Evolutionary conservation across 768 basidiomycete species (phyloP).

Genomic region (Collybia nuda): DNA sequence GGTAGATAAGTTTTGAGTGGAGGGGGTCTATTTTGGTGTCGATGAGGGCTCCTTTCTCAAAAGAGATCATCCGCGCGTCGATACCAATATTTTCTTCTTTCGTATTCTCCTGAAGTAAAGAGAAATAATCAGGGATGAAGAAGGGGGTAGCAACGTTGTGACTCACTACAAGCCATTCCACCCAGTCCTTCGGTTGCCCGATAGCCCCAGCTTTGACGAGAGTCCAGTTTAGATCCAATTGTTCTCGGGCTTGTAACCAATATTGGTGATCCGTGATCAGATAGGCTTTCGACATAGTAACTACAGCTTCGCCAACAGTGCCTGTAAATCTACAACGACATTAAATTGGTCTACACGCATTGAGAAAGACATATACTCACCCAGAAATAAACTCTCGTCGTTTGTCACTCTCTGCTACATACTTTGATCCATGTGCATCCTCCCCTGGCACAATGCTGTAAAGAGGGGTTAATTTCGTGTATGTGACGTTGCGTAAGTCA

Average conservation of each 20-base stretch:
- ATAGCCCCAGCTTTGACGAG: constrained; percentile 55
- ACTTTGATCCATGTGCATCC: constrained; percentile 85
- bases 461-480: constrained; percentile 7
- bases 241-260: constrained; percentile 73
- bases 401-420: constrained; percentile 74
- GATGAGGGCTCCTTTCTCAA: constrained; percentile 64
- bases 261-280: constrained; percentile 81
- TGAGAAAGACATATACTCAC: constrained; percentile 37
- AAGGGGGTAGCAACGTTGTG: constrained; percentile 3
- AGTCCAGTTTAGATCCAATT: constrained; percentile 75
- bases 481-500: constrained; percentile 13
- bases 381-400: constrained; percentile 78
- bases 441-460: constrained; percentile 72
- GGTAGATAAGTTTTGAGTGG: constrained; percentile 72
- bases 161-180: constrained; percentile 72
- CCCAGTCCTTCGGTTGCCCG: constrained; percentile 68
- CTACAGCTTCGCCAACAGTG: constrained; percentile 68
- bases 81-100: constrained; percentile 64
- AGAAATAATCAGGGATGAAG: not conserved
- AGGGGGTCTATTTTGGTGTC: constrained; percentile 52
- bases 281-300: constrained; percentile 68
- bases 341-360: not conserved
- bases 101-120: constrained; percentile 31
- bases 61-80: constrained; percentile 81
- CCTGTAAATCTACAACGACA: constrained; percentile 23